Conservation (phyloP, 345 rosid species). For the Sisymbrium altissimum region DNA sequence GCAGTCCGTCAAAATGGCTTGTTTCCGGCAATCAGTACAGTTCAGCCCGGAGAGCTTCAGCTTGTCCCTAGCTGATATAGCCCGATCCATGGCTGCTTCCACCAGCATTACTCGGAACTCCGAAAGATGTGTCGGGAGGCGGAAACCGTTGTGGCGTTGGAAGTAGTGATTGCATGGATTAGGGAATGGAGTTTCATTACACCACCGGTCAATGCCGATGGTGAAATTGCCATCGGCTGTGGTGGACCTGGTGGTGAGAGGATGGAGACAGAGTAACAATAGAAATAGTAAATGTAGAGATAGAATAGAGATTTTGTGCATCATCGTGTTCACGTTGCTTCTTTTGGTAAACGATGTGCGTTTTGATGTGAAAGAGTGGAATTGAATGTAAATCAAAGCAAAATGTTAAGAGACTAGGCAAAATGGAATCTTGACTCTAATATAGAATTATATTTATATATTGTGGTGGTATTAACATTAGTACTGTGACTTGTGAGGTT, state of each 20-base stretch:
- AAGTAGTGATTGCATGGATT: constrained; percentile 52
- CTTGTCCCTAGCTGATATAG: constrained; percentile 34
- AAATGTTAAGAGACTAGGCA: constrained; percentile 9
- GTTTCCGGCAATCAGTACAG: constrained; percentile 34
- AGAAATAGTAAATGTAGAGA: constrained; percentile 27
- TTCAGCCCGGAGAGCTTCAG: constrained; percentile 25
- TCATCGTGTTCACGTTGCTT: background rate
- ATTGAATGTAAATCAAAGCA: background rate
- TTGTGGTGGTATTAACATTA: background rate
- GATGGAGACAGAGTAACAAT: constrained; percentile 27
- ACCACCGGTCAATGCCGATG: constrained; percentile 51
- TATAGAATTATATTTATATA: background rate
- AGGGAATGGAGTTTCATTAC: constrained; percentile 74
- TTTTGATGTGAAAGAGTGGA: background rate
- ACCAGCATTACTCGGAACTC: constrained; percentile 52
- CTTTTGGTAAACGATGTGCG: constrained; percentile 12
- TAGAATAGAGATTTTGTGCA: background rate
- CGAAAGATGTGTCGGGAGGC: constrained; percentile 38
- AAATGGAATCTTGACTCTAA: background rate
- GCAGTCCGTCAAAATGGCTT: constrained; percentile 61
- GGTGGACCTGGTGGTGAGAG: constrained; percentile 10
- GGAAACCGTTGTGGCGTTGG: constrained; percentile 26
- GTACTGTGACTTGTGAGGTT: background rate
- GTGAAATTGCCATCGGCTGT: constrained; percentile 2
- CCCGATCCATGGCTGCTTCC: constrained; percentile 49